Evolutionary conservation across 2,329 filamentous ascomycete genomes (phyloP).

Genomic region (Alternaria angustiovoidea): DNA sequence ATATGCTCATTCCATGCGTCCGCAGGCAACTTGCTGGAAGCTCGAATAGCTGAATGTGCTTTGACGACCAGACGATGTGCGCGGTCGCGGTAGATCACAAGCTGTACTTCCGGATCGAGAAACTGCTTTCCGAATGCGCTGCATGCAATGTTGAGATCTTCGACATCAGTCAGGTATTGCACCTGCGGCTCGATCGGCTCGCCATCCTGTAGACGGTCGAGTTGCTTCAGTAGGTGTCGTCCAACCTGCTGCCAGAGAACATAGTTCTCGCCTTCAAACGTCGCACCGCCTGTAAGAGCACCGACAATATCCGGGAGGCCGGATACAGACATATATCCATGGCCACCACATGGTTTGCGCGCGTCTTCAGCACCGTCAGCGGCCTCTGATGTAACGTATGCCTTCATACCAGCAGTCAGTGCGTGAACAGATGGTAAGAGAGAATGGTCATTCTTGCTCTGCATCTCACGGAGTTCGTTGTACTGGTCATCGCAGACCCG

Average conservation of each 20-base stretch:
- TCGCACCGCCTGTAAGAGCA: slow-evolving; percentile 35
- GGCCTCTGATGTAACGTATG: slow-evolving; percentile 58
- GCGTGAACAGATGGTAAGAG: slow-evolving; percentile 40
- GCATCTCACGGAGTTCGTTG: slow-evolving; percentile 8
- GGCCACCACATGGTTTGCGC: slow-evolving; percentile 50
- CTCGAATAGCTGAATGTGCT: slow-evolving; percentile 9
- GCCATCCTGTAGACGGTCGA: slow-evolving; percentile 14
- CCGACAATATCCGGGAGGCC: slow-evolving; percentile 45
- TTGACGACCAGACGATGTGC: slow-evolving; percentile 24
- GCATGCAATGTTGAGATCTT: slow-evolving; percentile 3
- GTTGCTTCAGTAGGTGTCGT: slow-evolving; percentile 40
- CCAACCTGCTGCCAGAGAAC: slow-evolving; percentile 53
- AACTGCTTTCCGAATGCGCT: slow-evolving; percentile 15
- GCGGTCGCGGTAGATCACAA: slow-evolving; percentile 34
- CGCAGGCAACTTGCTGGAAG: slow-evolving; percentile 10
- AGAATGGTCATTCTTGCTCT: slow-evolving; percentile 8
- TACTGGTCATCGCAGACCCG: slow-evolving; percentile 9
- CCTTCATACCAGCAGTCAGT: slow-evolving; percentile 52
- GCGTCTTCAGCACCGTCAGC: slow-evolving; percentile 54
- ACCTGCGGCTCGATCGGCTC: not conserved
- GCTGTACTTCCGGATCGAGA: slow-evolving; percentile 25
- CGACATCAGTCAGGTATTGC: slow-evolving; percentile 4
- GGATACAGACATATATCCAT: slow-evolving; percentile 49
- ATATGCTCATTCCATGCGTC: slow-evolving; percentile 41
- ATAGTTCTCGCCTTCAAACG: slow-evolving; percentile 54